Base-by-base conservation (phyloP, 345 rosid genomes). In the Eucalyptus albens region DNA sequence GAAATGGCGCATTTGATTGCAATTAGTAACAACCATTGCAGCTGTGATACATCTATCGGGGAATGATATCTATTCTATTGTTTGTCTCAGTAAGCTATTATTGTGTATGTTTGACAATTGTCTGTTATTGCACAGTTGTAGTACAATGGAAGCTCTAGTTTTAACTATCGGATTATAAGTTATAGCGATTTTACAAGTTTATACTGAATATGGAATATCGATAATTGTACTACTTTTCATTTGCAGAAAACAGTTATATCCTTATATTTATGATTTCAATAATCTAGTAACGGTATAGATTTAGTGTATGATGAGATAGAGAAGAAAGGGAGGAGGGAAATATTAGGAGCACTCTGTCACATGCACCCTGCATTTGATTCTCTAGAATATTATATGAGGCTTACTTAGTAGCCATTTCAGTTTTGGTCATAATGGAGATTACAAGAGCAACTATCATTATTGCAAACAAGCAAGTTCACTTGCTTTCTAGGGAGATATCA, bases 221-320 rank as follows among this genome's bases (percentile, higher is more conserved):
- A 11, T 40, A 21, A 77, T 65, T 65, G 37, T 65, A 65, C 37
- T 15, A 7, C n/a, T 15, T 4, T 65, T 15, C n/a, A n/a, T n/a
- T 14, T n/a, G 40, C 77, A n/a, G 40, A n/a, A 15, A 0, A n/a
- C 0, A 65, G 9, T n/a, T n/a, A 15, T 0, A n/a, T 65, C 77
- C 37, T 15, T 15, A 65, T 1, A n/a, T 29, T 65, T 65, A n/a
- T 65, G 2, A n/a, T 65, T n/a, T 65, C 10, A n/a, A 65, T 65
- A 8, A 27, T 60, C 31, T 27, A 62, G 16, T 0, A 27, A 6
- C 69, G 17, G n/a, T 27, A 62, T 62, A 29, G 31, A 29, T 62
- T 62, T 27, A 6, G 15, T 27, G 69, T 62, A 13, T 0, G 0
- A 69, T 69, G 2, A 67, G 26, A 69, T 19, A 1, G 1, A 33